A percentile compares a stretch with the other conserved stretches of the same genome.
Evolutionary conservation across 2,329 filamentous ascomycete genomes (phyloP).

Genomic region (Capronia coronata): DNA sequence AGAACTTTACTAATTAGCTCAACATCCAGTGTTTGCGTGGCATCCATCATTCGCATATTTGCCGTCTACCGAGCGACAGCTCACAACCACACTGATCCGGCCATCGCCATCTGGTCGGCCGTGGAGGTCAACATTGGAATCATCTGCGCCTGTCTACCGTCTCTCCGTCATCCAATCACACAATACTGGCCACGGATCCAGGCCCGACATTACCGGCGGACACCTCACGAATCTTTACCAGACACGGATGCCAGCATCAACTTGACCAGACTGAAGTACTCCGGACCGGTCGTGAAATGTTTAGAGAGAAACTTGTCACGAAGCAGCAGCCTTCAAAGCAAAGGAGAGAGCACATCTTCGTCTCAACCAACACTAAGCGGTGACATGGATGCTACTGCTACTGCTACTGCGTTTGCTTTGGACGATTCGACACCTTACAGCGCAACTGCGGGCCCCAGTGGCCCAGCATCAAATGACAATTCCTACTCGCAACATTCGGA

Average conservation of each 20-base stretch:
- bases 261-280: neutral
- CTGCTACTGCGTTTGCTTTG: too few relatives aligned
- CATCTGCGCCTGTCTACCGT: slow-evolving; percentile 38
- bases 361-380: neutral
- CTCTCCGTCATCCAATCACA: slow-evolving; percentile 12
- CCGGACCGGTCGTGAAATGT: neutral
- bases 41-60: slow-evolving; percentile 16
- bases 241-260: neutral
- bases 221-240: neutral
- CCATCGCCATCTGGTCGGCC: slow-evolving; percentile 40
- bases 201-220: neutral
- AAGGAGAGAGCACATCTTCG: neutral
- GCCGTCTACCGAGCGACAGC: slow-evolving; percentile 11
- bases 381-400: neutral
- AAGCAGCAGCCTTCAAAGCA: neutral
- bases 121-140: slow-evolving; percentile 41
- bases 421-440: neutral
- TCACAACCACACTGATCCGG: slow-evolving; percentile 5
- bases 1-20: neutral
- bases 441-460: neutral
- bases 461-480: too few relatives aligned
- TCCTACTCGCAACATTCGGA: too few relatives aligned
- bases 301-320: neutral
- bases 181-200: slow-evolving; percentile 7
- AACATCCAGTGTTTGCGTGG: slow-evolving; percentile 13